Base-by-base conservation (phyloP, 2,329 filamentous ascomycete genomes). In the Aspergillus fructus region DNA sequence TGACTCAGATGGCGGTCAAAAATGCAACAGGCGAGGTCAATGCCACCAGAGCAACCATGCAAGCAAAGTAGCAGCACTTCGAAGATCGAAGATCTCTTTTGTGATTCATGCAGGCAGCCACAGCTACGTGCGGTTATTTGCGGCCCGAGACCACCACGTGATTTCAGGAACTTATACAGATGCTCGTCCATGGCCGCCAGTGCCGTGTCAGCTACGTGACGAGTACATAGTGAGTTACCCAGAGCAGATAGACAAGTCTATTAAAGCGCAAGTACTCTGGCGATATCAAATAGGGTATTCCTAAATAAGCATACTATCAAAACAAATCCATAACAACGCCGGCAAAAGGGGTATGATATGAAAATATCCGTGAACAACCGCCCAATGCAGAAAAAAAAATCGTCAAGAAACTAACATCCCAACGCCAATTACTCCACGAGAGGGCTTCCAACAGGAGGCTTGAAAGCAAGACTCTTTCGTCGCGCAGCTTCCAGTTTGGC, bases 401-500 rank as follows among this genome's bases (percentile, higher is more conserved):
- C 17, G 23, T 15, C 9, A 30, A 37, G 6, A 30, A 30, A 30
- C 9, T 3, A 30, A 39, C 17, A 39, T 34, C 17, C 30, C 30
- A 53, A 53, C 34, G 33, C 51, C 40, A 40, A 46, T 48, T 24
- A 58, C 30, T 58, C 55, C n/a, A 54, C 41, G 33, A 58, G 50
- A 21, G 39, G 55, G 17, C 55, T 58, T 12, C 55, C 50, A 34
- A 54, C 37, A 21, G 39, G 34, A 33, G 55, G 55, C 27, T 58
- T 58, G 23, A 54, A 54, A 2, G 55, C 55, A 53, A 99, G 79
- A 60, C 88, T 84, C 78, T 86, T 92, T 69, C 90, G 83, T 66
- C 93, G 84, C 68, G 87, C 80, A 4, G 81, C 74, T 7, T 92
- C 89, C 70, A 93, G 76, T 48, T 86, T 80, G 73, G 84, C 80